phyloP scores from a whole-genome alignment of 2,329 filamentous ascomycete genomes.

The Rutstroemia sydowiana region DNA sequence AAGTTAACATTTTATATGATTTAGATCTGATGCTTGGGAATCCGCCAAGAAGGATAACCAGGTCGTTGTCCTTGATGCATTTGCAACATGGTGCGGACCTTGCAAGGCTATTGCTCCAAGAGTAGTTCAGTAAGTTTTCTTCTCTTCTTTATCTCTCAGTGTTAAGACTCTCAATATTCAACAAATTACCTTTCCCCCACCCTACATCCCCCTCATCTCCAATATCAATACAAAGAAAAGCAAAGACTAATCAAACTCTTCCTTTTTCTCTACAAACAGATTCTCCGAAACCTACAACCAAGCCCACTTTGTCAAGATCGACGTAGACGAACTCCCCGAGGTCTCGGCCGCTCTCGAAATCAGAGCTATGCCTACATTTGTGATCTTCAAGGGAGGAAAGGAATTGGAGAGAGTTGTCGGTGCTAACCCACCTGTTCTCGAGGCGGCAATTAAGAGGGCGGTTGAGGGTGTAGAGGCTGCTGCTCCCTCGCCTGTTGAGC shows the following conservation, averaged over 20 bases:
- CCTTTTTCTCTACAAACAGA: conserved; percentile 40
- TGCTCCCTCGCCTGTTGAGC: neutral
- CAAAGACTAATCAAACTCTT: conserved; percentile 13
- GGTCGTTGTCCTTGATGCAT: conserved; percentile 76
- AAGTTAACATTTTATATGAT: conserved; percentile 17
- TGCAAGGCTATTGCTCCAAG: conserved; percentile 85
- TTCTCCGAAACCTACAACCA: conserved; percentile 51
- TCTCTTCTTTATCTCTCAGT: conserved; percentile 11
- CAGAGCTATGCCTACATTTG: conserved; percentile 88
- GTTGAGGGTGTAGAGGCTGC: neutral
- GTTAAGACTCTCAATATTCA: neutral
- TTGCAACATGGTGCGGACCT: conserved; percentile 87
- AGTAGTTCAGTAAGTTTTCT: conserved; percentile 51
- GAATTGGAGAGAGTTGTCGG: conserved; percentile 69
- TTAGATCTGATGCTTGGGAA: conserved; percentile 50
- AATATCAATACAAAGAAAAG: conserved; percentile 6
- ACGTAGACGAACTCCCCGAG: conserved; percentile 75
- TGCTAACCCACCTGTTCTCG: conserved; percentile 66
- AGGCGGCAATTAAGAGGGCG: conserved; percentile 30
- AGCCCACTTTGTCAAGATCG: conserved; percentile 78
- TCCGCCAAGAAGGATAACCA: conserved; percentile 45
- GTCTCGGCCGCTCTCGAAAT: conserved; percentile 72
- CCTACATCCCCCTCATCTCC: conserved; percentile 15
- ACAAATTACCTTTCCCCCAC: neutral
- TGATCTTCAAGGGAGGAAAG: conserved; percentile 73